phyloP scores from a whole-genome alignment of 2,329 filamentous ascomycete species.

The Macrophomina pseudophaseolina region DNA sequence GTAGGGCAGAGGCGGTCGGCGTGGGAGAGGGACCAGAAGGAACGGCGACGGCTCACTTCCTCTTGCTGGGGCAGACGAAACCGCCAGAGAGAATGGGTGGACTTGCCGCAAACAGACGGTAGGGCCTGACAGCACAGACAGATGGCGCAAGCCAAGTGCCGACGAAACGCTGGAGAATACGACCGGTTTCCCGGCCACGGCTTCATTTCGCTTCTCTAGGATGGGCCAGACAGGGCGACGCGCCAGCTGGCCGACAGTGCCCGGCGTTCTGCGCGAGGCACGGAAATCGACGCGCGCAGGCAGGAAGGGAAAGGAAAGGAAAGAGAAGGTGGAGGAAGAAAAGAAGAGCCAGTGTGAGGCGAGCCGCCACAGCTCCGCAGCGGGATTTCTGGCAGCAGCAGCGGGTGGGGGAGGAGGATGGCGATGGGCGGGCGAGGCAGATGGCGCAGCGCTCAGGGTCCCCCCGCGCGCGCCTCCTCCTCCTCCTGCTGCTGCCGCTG shows the following conservation, averaged over 20 bases:
- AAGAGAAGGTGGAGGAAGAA: not conserved
- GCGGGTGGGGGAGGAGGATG: not conserved
- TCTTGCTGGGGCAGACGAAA: not conserved
- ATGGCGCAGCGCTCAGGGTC: not conserved
- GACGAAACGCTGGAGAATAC: not conserved
- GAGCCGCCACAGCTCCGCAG: not conserved
- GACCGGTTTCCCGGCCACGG: not conserved
- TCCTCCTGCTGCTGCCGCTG: not conserved
- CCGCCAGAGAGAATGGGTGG: not conserved
- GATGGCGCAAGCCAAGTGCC: constrained; percentile 10
- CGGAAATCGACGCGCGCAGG: not conserved
- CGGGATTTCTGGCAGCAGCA: not conserved
- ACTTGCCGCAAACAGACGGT: not conserved
- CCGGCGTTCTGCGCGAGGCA: not conserved
- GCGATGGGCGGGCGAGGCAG: no score
- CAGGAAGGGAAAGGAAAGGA: not conserved
- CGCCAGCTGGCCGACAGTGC: not conserved
- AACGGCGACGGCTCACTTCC: no score
- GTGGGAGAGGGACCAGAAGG: not conserved
- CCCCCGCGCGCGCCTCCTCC: not conserved
- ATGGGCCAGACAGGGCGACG: not conserved
- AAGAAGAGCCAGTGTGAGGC: no score
- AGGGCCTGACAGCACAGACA: not conserved
- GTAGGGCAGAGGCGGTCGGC: no score
- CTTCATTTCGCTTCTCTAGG: not conserved